Evolutionary conservation across 192 early-diverging fungal genomes (phyloP).

Genomic region (Phlyctochytrium planicorne): DNA sequence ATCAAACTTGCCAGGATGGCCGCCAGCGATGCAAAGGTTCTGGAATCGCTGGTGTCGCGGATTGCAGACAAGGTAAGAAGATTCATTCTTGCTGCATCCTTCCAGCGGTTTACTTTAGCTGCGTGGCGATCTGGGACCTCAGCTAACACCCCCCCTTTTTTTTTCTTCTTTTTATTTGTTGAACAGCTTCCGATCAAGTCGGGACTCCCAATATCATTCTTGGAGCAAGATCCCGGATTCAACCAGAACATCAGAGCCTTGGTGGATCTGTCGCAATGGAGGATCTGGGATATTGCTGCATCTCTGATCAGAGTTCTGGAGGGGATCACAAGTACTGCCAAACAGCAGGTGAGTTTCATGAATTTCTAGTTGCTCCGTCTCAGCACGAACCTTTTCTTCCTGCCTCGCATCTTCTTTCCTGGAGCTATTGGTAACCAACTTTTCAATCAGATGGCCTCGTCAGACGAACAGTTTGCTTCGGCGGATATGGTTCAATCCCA

Average conservation of each 20-base stretch:
- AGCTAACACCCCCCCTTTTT: too few relatives aligned
- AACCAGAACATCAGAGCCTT: conserved; percentile 74
- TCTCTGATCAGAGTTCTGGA: conserved; percentile 73
- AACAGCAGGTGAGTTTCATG: conserved; percentile 2
- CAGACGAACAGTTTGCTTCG: conserved; percentile 54
- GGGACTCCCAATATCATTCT: conserved; percentile 56
- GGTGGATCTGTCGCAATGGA: conserved; percentile 74
- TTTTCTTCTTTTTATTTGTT: too few relatives aligned
- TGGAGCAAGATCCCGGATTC: conserved; percentile 77
- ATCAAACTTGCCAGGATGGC: too few relatives aligned
- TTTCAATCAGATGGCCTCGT: too few relatives aligned
- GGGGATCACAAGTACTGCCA: conserved; percentile 63
- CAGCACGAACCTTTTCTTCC: too few relatives aligned
- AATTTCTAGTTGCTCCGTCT: too few relatives aligned
- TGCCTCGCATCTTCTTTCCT: conserved; percentile 5
- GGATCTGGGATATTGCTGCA: conserved; percentile 66
- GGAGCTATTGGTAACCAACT: conserved; percentile 14
- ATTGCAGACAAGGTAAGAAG: conserved; percentile 1
- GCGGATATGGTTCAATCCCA: conserved; percentile 80
- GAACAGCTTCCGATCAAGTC: conserved; percentile 74
- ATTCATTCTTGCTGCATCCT: conserved; percentile 2
- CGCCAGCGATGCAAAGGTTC: neutral
- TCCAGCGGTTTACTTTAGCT: neutral
- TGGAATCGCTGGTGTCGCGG: neutral
- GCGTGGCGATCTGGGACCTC: too few relatives aligned